Evolutionary conservation across 441 rosid genomes (phyloP).

Genomic region (Populus trichocarpa): DNA sequence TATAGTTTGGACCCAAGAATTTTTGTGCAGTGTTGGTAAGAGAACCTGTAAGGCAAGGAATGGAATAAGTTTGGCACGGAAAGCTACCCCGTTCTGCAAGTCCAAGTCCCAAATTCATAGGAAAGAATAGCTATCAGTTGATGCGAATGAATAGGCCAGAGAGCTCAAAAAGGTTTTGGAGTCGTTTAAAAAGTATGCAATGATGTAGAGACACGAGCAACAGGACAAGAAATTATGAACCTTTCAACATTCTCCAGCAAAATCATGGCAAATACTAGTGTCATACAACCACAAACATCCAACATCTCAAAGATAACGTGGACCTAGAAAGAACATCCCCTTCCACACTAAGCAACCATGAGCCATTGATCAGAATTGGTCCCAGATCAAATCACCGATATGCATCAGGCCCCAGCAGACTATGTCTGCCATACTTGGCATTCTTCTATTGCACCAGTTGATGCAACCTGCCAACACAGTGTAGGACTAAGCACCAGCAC

Average conservation of each 20-base stretch:
- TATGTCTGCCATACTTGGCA: neutral
- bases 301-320: constrained; percentile 22
- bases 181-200: neutral
- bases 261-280: constrained; percentile 10
- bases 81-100: neutral
- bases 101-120: neutral
- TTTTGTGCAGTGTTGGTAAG: no score
- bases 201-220: neutral
- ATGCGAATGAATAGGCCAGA: neutral
- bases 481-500: neutral
- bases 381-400: neutral
- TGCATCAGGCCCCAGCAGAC: constrained; percentile 8
- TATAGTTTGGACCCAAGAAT: no score
- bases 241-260: constrained; percentile 13
- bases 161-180: neutral
- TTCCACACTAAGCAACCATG: neutral
- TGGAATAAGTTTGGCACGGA: neutral
- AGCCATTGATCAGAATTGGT: constrained; percentile 2
- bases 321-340: constrained; percentile 12
- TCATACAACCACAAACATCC: constrained; percentile 23
- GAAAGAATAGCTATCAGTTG: neutral
- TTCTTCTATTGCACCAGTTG: neutral
- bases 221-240: constrained; percentile 5
- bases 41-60: neutral
- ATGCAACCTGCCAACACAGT: neutral